Conservation (phyloP, 2,329 filamentous ascomycete genomes). For the Scedosporium aurantiacum region DNA sequence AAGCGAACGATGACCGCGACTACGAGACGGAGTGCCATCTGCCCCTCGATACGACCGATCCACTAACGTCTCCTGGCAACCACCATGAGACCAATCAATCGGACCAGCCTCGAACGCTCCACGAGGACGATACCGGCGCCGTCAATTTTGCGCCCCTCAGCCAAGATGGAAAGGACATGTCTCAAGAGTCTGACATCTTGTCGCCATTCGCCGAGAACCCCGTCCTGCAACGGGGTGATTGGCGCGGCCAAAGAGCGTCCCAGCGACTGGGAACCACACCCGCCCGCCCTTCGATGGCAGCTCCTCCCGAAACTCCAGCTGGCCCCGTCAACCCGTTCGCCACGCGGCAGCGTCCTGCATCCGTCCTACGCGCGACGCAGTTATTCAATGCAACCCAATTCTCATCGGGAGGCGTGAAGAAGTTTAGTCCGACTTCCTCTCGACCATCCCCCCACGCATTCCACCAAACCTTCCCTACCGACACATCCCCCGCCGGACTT, state of each 20-base stretch:
- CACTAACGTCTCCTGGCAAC: slow-evolving; percentile 12
- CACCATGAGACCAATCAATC: slow-evolving; percentile 17
- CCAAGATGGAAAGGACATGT: slow-evolving; percentile 24
- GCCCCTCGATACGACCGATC: neutral
- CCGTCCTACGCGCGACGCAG: slow-evolving; percentile 26
- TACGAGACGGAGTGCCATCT: slow-evolving; percentile 32
- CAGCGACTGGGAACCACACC: slow-evolving; percentile 20
- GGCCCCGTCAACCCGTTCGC: slow-evolving; percentile 36
- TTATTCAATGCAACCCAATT: slow-evolving; percentile 44
- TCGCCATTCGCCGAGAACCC: slow-evolving; percentile 11
- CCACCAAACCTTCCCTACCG: neutral
- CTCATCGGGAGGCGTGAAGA: slow-evolving; percentile 37
- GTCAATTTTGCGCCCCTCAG: slow-evolving; percentile 32
- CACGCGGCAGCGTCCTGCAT: slow-evolving; percentile 3
- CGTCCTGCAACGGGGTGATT: slow-evolving; percentile 20
- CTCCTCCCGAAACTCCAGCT: slow-evolving; percentile 37
- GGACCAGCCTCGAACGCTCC: slow-evolving; percentile 23
- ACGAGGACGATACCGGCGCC: slow-evolving; percentile 38
- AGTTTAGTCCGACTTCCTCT: slow-evolving; percentile 44
- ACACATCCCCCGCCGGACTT: slow-evolving; percentile 13
- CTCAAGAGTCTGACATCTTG: slow-evolving; percentile 26
- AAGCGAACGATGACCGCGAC: slow-evolving; percentile 44
- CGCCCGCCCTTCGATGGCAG: slow-evolving; percentile 14
- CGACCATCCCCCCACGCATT: slow-evolving; percentile 35
- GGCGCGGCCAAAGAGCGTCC: slow-evolving; percentile 24